phyloP scores from a whole-genome alignment of 2,329 filamentous ascomycete genomes.

The Xylaria sp. region DNA sequence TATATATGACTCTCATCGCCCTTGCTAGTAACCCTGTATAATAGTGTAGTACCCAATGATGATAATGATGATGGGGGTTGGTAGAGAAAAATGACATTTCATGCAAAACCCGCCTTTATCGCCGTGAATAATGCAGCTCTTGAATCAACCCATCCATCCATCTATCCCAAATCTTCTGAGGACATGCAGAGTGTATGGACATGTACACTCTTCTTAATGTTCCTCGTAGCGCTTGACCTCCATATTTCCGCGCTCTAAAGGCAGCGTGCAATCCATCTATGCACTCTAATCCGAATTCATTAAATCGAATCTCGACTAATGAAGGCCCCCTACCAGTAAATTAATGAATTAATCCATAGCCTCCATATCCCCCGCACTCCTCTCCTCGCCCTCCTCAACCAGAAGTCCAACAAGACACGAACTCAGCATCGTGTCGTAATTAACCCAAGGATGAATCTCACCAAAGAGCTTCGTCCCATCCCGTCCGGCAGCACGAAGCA shows the following conservation, averaged over 20 bases:
- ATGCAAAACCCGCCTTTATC: not conserved
- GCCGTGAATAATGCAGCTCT: not conserved
- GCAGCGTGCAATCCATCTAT: not conserved
- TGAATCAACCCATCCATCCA: not conserved
- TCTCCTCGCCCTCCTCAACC: constrained; percentile 63
- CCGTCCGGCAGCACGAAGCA: constrained; percentile 70
- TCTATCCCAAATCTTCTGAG: not conserved
- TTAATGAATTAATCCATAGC: constrained; percentile 64
- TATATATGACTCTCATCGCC: not conserved
- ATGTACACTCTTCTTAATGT: not conserved
- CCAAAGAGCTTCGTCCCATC: constrained; percentile 73
- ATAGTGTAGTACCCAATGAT: not conserved
- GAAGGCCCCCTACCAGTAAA: not conserved
- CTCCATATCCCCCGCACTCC: constrained; percentile 57
- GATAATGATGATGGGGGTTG: not conserved
- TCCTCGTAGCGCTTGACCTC: not conserved
- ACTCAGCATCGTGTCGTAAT: constrained; percentile 75
- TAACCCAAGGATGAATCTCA: constrained; percentile 77
- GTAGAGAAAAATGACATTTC: not conserved
- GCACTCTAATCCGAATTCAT: not conserved
- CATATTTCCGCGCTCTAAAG: not conserved
- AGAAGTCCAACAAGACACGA: constrained; percentile 71
- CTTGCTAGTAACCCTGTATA: constrained; percentile 5
- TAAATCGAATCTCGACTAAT: no score
- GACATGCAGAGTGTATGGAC: not conserved